phyloP scores from a whole-genome alignment of 305 asterid genomes.

The Fraxinus nigra region DNA sequence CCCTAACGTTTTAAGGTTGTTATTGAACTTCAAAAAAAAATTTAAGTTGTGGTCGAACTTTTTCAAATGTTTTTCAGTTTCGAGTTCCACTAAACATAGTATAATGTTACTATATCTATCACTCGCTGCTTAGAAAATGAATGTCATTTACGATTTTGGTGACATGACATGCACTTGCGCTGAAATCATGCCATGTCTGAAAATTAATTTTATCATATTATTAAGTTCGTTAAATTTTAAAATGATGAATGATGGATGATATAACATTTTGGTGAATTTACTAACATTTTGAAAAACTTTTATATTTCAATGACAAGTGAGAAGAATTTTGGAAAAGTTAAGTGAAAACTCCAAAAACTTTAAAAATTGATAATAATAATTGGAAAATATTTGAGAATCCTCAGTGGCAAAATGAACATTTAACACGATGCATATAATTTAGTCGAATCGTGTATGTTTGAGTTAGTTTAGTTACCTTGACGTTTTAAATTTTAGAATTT shows the following conservation, averaged over 20 bases:
- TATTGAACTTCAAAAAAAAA: background rate
- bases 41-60: background rate
- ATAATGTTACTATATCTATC: background rate
- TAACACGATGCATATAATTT: background rate
- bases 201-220: too few species aligned
- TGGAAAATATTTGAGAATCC: too few species aligned
- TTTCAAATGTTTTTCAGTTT: background rate
- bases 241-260: too few species aligned
- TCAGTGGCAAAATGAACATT: background rate
- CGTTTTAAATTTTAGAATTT: too few species aligned
- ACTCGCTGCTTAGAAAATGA: background rate
- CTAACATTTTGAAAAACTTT: background rate
- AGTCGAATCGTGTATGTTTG: background rate
- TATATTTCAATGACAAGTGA: background rate
- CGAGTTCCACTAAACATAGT: background rate
- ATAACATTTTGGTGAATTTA: background rate
- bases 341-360: too few species aligned
- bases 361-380: too few species aligned
- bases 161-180: background rate
- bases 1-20: background rate
- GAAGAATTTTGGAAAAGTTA: background rate
- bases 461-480: too few species aligned
- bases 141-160: background rate
- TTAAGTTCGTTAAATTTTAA: too few species aligned
- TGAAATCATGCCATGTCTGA: background rate